A percentile compares a stretch with the other conserved stretches of the same genome.
Evolutionary conservation across 192 early-diverging fungal genomes (phyloP).

Genomic region (Nowakowskiella sp.): DNA sequence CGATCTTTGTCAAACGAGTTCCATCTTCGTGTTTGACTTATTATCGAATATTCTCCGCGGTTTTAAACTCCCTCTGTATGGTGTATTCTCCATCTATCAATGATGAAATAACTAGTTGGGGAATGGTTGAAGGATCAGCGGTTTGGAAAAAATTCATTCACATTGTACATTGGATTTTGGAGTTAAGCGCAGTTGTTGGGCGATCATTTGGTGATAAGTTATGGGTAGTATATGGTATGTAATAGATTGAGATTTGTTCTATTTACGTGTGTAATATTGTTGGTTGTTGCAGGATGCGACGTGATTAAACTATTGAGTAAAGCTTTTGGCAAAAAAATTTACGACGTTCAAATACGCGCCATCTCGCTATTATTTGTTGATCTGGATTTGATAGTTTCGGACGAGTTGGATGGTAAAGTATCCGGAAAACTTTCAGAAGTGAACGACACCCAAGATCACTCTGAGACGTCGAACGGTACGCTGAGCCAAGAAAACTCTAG

Average conservation of each 20-base stretch:
- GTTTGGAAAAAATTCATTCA: constrained; percentile 2
- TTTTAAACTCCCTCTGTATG: constrained; percentile 21
- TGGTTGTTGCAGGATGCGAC: constrained; percentile 4
- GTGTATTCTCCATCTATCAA: constrained; percentile 19
- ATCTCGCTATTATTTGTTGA: too few species aligned
- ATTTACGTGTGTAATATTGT: not conserved
- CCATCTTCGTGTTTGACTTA: constrained; percentile 5
- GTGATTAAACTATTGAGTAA: constrained; percentile 24
- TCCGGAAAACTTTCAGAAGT: too few species aligned
- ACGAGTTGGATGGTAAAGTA: too few species aligned
- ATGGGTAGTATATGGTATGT: constrained; percentile 37
- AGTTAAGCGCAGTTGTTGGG: constrained; percentile 21
- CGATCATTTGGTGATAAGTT: constrained; percentile 16
- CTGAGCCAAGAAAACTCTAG: too few species aligned
- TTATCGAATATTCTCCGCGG: too few species aligned
- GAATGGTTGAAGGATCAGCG: not conserved
- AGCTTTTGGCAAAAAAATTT: constrained; percentile 13
- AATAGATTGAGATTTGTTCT: not conserved
- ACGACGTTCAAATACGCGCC: constrained; percentile 11
- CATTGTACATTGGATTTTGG: constrained; percentile 17
- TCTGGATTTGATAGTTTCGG: too few species aligned
- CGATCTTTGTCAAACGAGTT: too few species aligned
- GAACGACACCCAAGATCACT: too few species aligned
- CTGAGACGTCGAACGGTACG: too few species aligned
- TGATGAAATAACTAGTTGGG: constrained; percentile 16